Base-by-base conservation (phyloP, 1,284 basidiomycete genomes). In the Vanrija humicola region DNA sequence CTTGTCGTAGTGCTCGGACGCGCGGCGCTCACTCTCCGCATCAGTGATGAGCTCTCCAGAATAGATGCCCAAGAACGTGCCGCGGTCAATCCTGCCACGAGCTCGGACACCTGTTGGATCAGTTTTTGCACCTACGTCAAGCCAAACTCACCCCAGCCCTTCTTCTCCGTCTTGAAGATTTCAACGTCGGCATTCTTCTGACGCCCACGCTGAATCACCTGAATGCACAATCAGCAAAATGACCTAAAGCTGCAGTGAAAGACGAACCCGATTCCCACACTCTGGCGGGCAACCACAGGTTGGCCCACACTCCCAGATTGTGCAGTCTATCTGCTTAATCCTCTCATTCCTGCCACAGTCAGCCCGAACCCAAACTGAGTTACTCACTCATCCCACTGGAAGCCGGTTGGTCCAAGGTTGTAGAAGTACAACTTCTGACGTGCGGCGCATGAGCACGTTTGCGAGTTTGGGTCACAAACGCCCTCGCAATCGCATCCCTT, bases 221-320 rank as follows among this genome's bases (percentile, higher is more conserved):
- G 58, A 3, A 46, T 29, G 7, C 28, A 28, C 28, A 16, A 14
- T 49, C 21, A 19, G 34, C 18, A 21, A 23, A 21, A 28, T 28
- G 6, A 16, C 39, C 44, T 6, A 43, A 42, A 44, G 44, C 18
- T 40, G 28, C 38, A 38, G 8, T 7, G 12, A 5, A 12, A 26
- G 12, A 75, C 83, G 61, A 64, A 93, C 91, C 67, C 90, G 78
- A 73, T 95, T 95, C 48, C 77, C 78, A 70, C 92, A 96, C 43
- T 86, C 83, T 1, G 87, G 84, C 3, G 84, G 84, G 74, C 92
- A 96, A 1, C 82, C 80, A 70, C 92, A 96, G 15, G 84, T 77
- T 43, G 83, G 84, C 65, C 92, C 90, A 72, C 92, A 96, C 73
- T 95, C 92, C 66, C 89, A 90, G 38, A 94, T 85, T 0, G 90